Evolutionary conservation across 805 yeast species (phyloP), one percentile per base, ranked within the genome.

Genomic region (Starmerella apis): DNA sequence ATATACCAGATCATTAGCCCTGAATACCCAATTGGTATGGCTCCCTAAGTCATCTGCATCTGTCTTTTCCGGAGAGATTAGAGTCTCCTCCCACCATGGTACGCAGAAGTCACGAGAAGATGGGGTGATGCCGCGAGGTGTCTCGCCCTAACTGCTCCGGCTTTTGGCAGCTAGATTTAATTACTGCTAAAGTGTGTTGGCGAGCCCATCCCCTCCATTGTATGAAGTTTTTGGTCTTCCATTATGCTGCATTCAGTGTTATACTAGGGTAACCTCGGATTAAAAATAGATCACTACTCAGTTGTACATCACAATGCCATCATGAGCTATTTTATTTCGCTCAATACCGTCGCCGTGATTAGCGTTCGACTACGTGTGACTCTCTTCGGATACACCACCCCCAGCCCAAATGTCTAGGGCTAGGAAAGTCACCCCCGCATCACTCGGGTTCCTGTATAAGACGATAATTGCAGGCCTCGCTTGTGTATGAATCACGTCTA

Each of bases 71-170:
- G n/a, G n/a, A n/a, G 43, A 38, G 30, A 38, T 23, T 30, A 7
- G n/a, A 24, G 28, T 20, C 9, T 8, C 20, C n/a, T n/a, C n/a
- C n/a, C n/a, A n/a, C 30, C 20, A 16, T 6, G 28, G 43, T 38
- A n/a, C n/a, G 43, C 30, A 14, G 11, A 6, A n/a, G 30, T 38
- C 43, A 23, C 43, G 30, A 38, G 43, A n/a, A n/a, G 5, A 20
- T 35, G 39, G 39, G 41, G 41, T 11, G 35, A 6, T 19, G 22
- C 14, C 43, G 16, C 18, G 41, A 20, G 28, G 20, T 38, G n/a
- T 36, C 39, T 25, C 39, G 39, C 39, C 39, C 39, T 25, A 36
- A 25, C 39, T 25, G 39, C 39, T 27, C 30, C 30, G 30, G n/a
- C 23, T 6, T 27, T 13, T 16, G 23, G 37, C n/a, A n/a, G n/a